Base-by-base conservation (phyloP, 75 land plant species). In the Cunninghamia lanceolata region DNA sequence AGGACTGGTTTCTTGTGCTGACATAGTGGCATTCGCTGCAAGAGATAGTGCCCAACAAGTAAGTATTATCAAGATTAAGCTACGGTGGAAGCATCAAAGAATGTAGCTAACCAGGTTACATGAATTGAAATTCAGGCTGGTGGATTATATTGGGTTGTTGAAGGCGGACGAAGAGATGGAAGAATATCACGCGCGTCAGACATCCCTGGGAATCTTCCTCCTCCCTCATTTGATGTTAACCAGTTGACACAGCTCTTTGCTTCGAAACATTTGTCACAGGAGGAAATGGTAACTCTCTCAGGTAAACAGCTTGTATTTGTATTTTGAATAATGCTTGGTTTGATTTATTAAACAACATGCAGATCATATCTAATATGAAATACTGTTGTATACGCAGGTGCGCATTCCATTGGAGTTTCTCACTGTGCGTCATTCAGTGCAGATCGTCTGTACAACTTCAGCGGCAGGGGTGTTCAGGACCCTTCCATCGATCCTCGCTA, bases 251-350 rank as follows among this genome's bases (percentile, higher is more conserved):
- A 89, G n/a, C n/a, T 39, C 46, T 96, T 96, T 77, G 94, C 90
- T 52, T 34, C 56, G 25, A 91, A 96, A 84, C 93, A 93, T 19
- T 89, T 96, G 34, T 84, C 92, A 0, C 95, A 89, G 75, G 95
- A 91, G 21, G 96, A 96, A 42, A 93, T 95, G 96, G 91, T 96
- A 79, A 91, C 91, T 15, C 94, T 96, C 38, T 91, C 96, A 80
- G 96, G 96, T 93, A 2, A 2, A 84, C 75, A 4, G 34, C 28
- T 2, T 74, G 2, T 36, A 32, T 16, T 11, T 45, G 46, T 5
- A 45, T n/a, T n/a, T 45, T 5, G 5, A 2, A 0, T 17, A 70
- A 34, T 73, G 17, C 9, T 74, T 2, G 10, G 17, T 78, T 40
- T 7, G 21, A 19, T 56, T 56, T 5, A 4, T 17, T 45, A 45